These are phyloP conservation scores for Rhinocladiella mackenziei DNA, from an alignment of 2,329 filamentous ascomycete genomes.

Conservation along the genomic window DNA sequence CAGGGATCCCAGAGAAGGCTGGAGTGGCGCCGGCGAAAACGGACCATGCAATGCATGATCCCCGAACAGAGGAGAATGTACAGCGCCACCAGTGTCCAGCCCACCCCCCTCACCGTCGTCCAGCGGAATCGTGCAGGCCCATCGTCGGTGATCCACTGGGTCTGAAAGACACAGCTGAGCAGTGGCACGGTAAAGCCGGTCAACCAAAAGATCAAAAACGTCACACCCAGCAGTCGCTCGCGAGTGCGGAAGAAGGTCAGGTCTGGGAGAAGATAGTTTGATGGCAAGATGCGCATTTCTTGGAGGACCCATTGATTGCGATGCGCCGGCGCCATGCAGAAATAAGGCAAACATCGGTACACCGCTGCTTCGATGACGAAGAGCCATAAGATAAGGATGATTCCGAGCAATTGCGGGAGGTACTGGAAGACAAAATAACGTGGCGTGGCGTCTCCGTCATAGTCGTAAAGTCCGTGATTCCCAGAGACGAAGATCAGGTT, in stretches of 20 bases:
- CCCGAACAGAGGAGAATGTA: slow-evolving; percentile 66
- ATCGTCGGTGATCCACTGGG: slow-evolving; percentile 58
- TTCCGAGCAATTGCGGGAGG: slow-evolving; percentile 72
- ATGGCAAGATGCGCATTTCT: slow-evolving; percentile 56
- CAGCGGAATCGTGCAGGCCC: slow-evolving; percentile 66
- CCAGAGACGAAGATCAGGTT: slow-evolving; percentile 64
- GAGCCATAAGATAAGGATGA: slow-evolving; percentile 68
- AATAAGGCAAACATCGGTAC: slow-evolving; percentile 73
- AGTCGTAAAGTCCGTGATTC: slow-evolving; percentile 64
- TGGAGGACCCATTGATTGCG: slow-evolving; percentile 58
- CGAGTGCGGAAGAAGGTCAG: slow-evolving; percentile 65
- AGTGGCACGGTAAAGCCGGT: slow-evolving; percentile 76
- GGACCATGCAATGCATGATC: slow-evolving; percentile 56
- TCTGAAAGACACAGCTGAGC: slow-evolving; percentile 70
- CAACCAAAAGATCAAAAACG: slow-evolving; percentile 69
- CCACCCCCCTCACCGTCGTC: slow-evolving; percentile 71
- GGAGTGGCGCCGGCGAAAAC: slow-evolving; percentile 62
- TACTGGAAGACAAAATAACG: slow-evolving; percentile 85
- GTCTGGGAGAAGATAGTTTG: slow-evolving; percentile 64
- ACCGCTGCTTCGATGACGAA: slow-evolving; percentile 70
- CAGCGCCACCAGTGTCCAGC: slow-evolving; percentile 71
- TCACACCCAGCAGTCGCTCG: slow-evolving; percentile 62
- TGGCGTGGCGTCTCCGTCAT: slow-evolving; percentile 63
- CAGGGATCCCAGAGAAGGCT: slow-evolving; percentile 82
- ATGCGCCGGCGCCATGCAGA: slow-evolving; percentile 54